Conservation (phyloP, 192 early-diverging fungal genomes). For the Linnemannia elongata region DNA sequence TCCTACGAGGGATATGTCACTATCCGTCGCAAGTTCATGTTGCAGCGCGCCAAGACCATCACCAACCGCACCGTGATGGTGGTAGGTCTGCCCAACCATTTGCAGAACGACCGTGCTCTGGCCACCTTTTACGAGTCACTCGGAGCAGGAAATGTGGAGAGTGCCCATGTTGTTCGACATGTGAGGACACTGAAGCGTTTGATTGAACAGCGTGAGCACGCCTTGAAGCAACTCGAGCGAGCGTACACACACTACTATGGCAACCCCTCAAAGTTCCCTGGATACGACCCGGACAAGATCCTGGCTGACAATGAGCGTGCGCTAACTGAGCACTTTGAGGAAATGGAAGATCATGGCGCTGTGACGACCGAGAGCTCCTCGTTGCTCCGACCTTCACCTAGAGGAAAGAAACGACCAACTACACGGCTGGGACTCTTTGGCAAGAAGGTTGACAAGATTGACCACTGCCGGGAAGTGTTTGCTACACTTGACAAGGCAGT, state of each 20-base stretch:
- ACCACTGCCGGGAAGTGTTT: conserved; percentile 70
- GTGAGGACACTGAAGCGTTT: conserved; percentile 68
- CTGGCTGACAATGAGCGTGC: conserved; percentile 23
- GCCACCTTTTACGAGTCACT: conserved; percentile 76
- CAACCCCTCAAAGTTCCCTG: conserved; percentile 75
- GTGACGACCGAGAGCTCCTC: background rate
- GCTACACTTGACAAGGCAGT: conserved; percentile 68
- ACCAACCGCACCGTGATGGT: conserved; percentile 79
- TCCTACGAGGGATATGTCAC: conserved; percentile 66
- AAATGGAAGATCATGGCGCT: background rate
- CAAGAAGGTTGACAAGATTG: conserved; percentile 77
- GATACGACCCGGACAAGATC: conserved; percentile 70
- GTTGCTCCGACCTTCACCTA: background rate
- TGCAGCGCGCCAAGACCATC: conserved; percentile 56
- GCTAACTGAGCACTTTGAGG: conserved; percentile 3
- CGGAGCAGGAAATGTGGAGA: conserved; percentile 74
- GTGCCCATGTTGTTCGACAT: conserved; percentile 71
- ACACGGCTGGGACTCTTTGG: conserved; percentile 64
- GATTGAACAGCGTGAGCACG: conserved; percentile 67
- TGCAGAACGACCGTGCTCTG: conserved; percentile 67
- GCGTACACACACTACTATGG: conserved; percentile 72
- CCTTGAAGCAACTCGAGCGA: conserved; percentile 68
- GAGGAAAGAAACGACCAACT: conserved; percentile 52
- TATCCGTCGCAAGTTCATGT: conserved; percentile 60
- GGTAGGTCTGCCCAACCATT: conserved; percentile 71